Conservation (phyloP, 371 early-diverging fungal species). For the Chytridium lagenaria region DNA sequence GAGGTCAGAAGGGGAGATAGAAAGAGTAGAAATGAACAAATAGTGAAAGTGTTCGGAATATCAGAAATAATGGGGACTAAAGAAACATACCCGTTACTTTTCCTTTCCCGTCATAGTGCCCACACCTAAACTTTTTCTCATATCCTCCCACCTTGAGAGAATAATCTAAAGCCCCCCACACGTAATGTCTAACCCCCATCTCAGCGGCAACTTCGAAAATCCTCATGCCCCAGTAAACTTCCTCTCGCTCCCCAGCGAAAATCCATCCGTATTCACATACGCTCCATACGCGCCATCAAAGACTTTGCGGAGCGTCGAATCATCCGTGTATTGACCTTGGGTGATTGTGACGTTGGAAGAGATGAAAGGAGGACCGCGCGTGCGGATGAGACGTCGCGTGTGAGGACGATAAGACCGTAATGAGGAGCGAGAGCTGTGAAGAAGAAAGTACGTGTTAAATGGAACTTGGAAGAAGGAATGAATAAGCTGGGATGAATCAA, state of each 20-base stretch:
- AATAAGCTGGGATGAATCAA: neutral
- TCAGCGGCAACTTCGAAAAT: slow-evolving; percentile 1
- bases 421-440: too few relatives aligned
- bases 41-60: too few relatives aligned
- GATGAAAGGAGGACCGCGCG: neutral
- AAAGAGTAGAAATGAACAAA: too few relatives aligned
- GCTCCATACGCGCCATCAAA: neutral
- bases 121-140: neutral
- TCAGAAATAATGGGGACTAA: too few relatives aligned
- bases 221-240: neutral
- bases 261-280: slow-evolving; percentile 9
- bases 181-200: neutral
- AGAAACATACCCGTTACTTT: neutral
- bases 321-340: neutral
- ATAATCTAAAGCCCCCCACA: neutral
- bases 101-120: neutral
- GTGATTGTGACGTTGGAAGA: slow-evolving; percentile 1
- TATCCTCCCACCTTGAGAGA: neutral
- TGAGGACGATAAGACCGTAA: neutral
- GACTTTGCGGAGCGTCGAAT: neutral
- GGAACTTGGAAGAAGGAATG: neutral
- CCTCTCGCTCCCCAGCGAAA: slow-evolving; percentile 2
- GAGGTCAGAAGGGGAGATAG: too few relatives aligned
- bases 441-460: too few relatives aligned
- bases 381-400: neutral